Percentiles rank a stretch among this genome's conserved stretches.
phyloP scores from a whole-genome alignment of 352 stramenopile species.

The Pythium phragmitis region DNA sequence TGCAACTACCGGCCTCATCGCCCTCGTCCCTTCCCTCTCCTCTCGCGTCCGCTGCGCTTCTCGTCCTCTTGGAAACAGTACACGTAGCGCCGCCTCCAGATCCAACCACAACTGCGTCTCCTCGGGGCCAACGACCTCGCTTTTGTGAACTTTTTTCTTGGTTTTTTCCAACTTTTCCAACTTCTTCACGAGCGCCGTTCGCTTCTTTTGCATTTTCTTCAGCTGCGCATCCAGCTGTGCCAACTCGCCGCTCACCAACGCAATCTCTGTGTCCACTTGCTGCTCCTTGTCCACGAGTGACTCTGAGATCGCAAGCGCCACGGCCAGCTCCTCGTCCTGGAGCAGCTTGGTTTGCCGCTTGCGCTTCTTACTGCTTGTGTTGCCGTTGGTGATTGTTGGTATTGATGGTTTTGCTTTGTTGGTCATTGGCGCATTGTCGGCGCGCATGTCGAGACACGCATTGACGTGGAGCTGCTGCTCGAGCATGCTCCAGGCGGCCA shows the following conservation, averaged over 20 bases:
- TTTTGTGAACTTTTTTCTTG: constrained; percentile 45
- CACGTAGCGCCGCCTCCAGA: constrained; percentile 3
- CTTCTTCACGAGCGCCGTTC: constrained; percentile 42
- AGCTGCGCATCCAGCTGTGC: constrained; percentile 48
- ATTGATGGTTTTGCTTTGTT: constrained; percentile 8
- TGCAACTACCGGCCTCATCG: background rate
- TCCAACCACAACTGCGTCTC: constrained; percentile 13
- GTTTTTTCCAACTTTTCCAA: constrained; percentile 47
- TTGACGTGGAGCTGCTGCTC: constrained; percentile 41
- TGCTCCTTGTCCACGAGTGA: constrained; percentile 40
- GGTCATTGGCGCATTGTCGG: constrained; percentile 8
- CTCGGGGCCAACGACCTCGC: constrained; percentile 25
- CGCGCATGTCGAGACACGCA: constrained; percentile 33
- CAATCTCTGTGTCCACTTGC: constrained; percentile 45
- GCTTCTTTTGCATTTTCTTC: constrained; percentile 44
- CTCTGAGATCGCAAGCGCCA: constrained; percentile 41
- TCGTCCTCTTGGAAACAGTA: constrained; percentile 20
- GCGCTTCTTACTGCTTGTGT: constrained; percentile 19
- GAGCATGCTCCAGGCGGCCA: constrained; percentile 36
- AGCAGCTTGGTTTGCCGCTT: constrained; percentile 14
- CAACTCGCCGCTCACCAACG: constrained; percentile 42
- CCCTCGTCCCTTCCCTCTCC: background rate
- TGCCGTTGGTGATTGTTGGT: background rate
- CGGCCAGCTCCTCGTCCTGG: constrained; percentile 38
- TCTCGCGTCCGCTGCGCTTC: background rate